These are phyloP conservation scores for Moesziomyces aphidis DNA, from an alignment of 1,284 basidiomycete species.

Conservation along the genomic window DNA sequence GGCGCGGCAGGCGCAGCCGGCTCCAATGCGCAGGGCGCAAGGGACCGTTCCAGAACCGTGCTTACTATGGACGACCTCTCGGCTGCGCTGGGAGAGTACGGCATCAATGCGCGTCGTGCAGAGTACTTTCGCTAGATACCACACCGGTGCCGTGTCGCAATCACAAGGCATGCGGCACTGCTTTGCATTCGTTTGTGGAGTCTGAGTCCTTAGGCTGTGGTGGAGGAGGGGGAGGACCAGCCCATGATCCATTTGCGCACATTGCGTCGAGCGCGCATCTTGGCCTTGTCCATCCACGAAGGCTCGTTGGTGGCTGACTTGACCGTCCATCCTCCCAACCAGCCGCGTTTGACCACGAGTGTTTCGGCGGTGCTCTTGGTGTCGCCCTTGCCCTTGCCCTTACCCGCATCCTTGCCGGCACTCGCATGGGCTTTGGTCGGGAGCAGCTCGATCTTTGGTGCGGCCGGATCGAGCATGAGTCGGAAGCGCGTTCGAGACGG, in stretches of 20 bases:
- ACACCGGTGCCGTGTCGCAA: background rate
- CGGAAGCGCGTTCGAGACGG: conserved; percentile 14
- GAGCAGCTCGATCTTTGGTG: conserved; percentile 26
- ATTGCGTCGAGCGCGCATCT: conserved; percentile 1
- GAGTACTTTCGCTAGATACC: conserved; percentile 62
- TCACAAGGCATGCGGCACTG: background rate
- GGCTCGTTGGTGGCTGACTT: conserved; percentile 7
- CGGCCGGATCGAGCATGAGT: conserved; percentile 18
- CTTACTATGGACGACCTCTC: conserved; percentile 97
- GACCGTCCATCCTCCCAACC: conserved; percentile 33
- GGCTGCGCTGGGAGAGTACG: conserved; percentile 91
- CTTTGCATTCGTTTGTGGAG: conserved; percentile 3
- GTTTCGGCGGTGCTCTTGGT: conserved; percentile 14
- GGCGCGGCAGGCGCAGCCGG: conserved; percentile 20
- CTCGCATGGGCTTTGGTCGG: conserved; percentile 5
- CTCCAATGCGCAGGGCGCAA: conserved; percentile 14
- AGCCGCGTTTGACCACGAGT: conserved; percentile 27
- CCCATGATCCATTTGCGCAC: conserved; percentile 22
- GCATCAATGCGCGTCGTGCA: conserved; percentile 69
- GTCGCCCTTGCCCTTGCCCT: conserved; percentile 10
- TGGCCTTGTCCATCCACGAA: conserved; percentile 12
- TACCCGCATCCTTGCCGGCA: background rate
- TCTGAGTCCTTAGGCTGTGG: background rate
- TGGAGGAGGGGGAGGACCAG: conserved; percentile 10
- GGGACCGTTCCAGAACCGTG: conserved; percentile 91